Percentiles rank a stretch among this genome's conserved stretches.
These are phyloP conservation scores for Aspergillus pseudoterreus DNA, from an alignment of 2,329 filamentous ascomycete species.

Conservation along the genomic window DNA sequence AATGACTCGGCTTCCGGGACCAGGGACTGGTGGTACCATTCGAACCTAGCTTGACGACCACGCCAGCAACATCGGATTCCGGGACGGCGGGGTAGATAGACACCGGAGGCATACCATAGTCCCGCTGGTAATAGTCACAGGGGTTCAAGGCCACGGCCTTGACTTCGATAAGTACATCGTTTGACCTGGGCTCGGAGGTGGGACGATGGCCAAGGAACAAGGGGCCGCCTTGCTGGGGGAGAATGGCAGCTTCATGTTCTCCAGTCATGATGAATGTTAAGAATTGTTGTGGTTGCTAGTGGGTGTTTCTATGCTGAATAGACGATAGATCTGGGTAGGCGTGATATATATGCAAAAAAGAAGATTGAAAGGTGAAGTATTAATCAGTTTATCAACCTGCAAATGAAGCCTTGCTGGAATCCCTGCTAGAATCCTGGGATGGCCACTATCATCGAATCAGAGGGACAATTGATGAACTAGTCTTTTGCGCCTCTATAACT, in stretches of 20 bases:
- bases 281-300: not conserved
- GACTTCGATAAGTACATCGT: conserved; percentile 41
- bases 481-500: too few relatives aligned
- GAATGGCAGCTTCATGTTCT: conserved; percentile 14
- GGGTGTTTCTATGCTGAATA: too few relatives aligned
- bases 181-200: conserved; percentile 30
- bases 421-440: not conserved
- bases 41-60: conserved; percentile 26
- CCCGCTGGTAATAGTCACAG: conserved; percentile 30
- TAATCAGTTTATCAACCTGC: too few relatives aligned
- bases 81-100: conserved; percentile 22
- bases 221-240: conserved; percentile 9
- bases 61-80: conserved; percentile 30
- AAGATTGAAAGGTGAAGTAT: too few relatives aligned
- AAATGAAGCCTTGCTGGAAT: not conserved
- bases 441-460: not conserved
- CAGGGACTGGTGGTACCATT: conserved; percentile 16
- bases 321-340: not conserved
- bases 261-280: conserved; percentile 3
- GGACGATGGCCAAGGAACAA: conserved; percentile 10
- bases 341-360: not conserved
- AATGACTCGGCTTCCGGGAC: conserved; percentile 27
- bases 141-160: conserved; percentile 42
- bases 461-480: not conserved
- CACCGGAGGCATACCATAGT: conserved; percentile 17